Evolutionary conservation across 148 eudicot genomes (phyloP).

Genomic region (Camellia granthamiana): DNA sequence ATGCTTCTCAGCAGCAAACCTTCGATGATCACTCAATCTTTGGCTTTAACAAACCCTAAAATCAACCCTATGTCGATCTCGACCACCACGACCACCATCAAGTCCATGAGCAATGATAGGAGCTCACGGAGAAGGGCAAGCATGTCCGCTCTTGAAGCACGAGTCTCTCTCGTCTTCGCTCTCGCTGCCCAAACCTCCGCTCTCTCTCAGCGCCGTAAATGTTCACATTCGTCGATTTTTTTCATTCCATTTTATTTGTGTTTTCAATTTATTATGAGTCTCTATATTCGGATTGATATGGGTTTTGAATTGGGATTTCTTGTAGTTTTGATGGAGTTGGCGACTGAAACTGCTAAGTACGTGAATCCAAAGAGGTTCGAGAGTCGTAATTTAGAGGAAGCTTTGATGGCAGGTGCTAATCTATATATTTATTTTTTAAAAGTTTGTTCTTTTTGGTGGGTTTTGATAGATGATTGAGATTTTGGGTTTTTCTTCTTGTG

Average conservation of each 20-base stretch:
- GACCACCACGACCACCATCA: not conserved
- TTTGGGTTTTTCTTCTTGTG: not conserved
- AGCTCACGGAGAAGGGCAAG: constrained; percentile 16
- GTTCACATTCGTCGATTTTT: constrained; percentile 1
- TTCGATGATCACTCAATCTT: constrained; percentile 10
- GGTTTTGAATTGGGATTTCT: not conserved
- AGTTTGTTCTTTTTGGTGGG: not conserved
- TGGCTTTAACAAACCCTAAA: not conserved
- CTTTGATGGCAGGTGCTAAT: constrained; percentile 73
- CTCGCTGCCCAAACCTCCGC: constrained; percentile 78
- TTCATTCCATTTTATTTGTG: not conserved
- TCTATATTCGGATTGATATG: not conserved
- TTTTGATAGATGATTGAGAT: not conserved
- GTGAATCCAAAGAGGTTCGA: constrained; percentile 63
- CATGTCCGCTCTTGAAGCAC: constrained; percentile 63
- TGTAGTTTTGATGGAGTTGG: constrained; percentile 69
- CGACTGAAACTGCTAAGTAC: constrained; percentile 61
- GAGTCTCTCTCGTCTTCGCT: constrained; percentile 77
- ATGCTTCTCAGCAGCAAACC: constrained; percentile 27
- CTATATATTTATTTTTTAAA: not conserved
- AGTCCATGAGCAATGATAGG: constrained; percentile 22
- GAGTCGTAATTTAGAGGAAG: constrained; percentile 73
- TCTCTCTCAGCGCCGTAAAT: constrained; percentile 64
- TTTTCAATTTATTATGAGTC: not conserved
- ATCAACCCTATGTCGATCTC: not conserved